Evolutionary conservation across 2,329 filamentous ascomycete genomes (phyloP).

Genomic region (Penicillium sp.): DNA sequence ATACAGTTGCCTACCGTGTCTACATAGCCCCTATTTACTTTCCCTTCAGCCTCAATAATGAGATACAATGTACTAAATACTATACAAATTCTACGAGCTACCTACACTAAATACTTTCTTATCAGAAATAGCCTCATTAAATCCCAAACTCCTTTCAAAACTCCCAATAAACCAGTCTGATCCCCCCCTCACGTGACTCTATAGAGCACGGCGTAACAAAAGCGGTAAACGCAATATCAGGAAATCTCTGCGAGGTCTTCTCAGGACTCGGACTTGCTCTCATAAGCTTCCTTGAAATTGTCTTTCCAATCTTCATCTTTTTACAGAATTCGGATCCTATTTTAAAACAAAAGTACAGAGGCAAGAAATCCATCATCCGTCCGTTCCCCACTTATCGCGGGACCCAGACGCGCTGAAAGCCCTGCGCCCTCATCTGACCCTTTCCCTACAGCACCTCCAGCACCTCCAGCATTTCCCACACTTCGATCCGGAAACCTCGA

Average conservation of each 20-base stretch:
- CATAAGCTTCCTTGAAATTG: background rate
- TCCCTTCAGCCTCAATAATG: background rate
- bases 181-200: constrained; percentile 14
- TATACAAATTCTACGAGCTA: too few relatives aligned
- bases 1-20: background rate
- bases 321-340: too few relatives aligned
- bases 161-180: background rate
- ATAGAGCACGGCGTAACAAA: constrained; percentile 14
- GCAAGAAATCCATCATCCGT: constrained; percentile 12
- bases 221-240: constrained; percentile 17
- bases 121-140: background rate
- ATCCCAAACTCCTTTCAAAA: background rate
- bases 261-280: background rate
- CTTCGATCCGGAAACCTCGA: constrained; percentile 10
- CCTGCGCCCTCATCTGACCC: constrained; percentile 29
- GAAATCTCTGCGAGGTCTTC: constrained; percentile 21
- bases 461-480: constrained; percentile 19
- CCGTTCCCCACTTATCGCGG: constrained; percentile 26
- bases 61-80: background rate
- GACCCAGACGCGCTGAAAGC: constrained; percentile 27
- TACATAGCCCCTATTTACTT: background rate
- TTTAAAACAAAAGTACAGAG: background rate
- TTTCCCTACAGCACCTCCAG: constrained; percentile 21
- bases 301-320: background rate
- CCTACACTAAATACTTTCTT: too few relatives aligned